Evolutionary conservation across 176 grass and related monocot genomes (phyloP).

Genomic region (Ensete ventricosum): DNA sequence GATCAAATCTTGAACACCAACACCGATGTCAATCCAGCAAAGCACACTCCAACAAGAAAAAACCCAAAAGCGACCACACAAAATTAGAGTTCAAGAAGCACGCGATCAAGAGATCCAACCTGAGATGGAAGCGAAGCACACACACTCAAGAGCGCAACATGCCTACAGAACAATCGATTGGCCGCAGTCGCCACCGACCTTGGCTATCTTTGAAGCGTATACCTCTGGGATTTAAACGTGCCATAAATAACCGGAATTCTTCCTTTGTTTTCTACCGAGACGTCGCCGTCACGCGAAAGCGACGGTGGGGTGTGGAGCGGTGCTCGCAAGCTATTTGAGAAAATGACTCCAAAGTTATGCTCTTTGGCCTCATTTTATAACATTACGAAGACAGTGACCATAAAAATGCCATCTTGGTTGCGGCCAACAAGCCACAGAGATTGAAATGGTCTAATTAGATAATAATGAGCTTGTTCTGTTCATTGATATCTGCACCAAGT

Average conservation of each 20-base stretch:
- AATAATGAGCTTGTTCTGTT: no score
- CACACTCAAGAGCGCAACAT: background rate
- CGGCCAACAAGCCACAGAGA: no score
- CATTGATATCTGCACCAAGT: no score
- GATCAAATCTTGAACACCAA: conserved; percentile 27
- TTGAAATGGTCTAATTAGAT: no score
- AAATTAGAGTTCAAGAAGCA: conserved; percentile 9
- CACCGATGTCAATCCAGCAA: background rate
- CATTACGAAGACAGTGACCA: no score
- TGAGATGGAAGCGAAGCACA: background rate
- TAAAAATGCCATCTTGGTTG: no score
- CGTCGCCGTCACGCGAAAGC: conserved; percentile 22
- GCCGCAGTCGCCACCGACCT: background rate
- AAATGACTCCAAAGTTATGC: no score
- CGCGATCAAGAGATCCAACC: conserved; percentile 35
- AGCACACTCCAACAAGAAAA: conserved; percentile 11
- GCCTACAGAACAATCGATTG: conserved; percentile 19
- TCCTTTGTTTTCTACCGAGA: background rate
- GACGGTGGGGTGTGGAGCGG: background rate
- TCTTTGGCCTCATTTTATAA: no score
- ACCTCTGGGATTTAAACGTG: conserved; percentile 15
- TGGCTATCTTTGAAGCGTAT: background rate
- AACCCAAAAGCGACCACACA: conserved; percentile 12
- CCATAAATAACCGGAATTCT: background rate
- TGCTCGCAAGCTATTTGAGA: no score